Percentiles rank a stretch among this genome's conserved stretches.
phyloP scores from a whole-genome alignment of 352 stramenopile genomes.

The Phytopythium litorale region DNA sequence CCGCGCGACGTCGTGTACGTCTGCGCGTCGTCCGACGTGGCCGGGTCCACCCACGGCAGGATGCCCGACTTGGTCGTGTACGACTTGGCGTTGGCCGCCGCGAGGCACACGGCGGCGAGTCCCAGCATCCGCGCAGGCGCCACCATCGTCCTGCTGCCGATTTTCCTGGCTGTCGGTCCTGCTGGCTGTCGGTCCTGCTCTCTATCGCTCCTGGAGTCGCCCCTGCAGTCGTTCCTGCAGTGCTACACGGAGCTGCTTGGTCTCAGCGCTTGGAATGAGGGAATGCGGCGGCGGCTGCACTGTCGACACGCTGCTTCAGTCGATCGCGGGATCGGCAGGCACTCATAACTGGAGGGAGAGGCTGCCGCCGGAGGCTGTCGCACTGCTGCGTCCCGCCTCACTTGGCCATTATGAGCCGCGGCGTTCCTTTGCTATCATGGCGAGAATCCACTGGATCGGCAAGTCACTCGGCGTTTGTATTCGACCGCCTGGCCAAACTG shows the following conservation, averaged over 20 bases:
- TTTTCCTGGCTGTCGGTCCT: background rate
- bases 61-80: conserved; percentile 34
- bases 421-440: background rate
- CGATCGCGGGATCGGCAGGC: background rate
- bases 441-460: background rate
- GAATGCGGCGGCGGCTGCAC: background rate
- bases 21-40: conserved; percentile 33
- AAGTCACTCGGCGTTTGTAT: background rate
- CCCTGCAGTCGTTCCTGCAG: too few relatives aligned
- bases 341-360: background rate
- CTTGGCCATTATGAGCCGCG: background rate
- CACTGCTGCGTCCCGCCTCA: background rate
- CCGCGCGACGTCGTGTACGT: conserved; percentile 45
- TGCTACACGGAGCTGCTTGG: background rate
- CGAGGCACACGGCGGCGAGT: background rate
- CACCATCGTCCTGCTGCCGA: background rate
- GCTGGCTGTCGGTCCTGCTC: background rate
- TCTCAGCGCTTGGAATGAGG: background rate
- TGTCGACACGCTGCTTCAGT: background rate
- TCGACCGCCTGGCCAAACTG: background rate
- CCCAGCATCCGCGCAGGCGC: background rate
- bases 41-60: conserved; percentile 51
- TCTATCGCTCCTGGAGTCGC: background rate
- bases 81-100: conserved; percentile 4
- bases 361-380: background rate